Evolutionary conservation across 108 stramenopile species (phyloP).

Genomic region (Pseudonitzschia multiseries): DNA sequence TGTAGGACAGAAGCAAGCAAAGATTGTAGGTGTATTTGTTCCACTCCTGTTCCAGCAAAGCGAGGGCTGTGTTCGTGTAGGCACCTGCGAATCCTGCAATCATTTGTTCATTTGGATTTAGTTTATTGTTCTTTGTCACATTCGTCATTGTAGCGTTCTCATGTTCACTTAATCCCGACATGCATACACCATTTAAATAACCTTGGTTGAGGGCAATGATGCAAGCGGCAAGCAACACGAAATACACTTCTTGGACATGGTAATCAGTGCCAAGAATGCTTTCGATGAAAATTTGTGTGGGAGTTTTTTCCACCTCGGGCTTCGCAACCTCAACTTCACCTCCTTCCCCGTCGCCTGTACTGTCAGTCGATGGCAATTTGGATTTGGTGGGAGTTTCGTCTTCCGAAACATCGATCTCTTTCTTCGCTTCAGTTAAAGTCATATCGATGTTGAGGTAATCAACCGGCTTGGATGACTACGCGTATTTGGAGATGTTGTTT

Average conservation of each 20-base stretch:
- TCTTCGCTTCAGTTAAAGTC: too few relatives aligned
- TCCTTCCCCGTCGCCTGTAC: too few relatives aligned
- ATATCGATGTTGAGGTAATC: too few relatives aligned
- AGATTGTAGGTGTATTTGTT: slow-evolving; percentile 22
- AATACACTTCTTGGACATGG: neutral
- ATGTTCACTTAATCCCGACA: neutral
- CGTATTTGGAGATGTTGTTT: too few relatives aligned
- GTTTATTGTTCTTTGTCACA: neutral
- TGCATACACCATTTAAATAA: slow-evolving; percentile 11
- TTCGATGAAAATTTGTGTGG: too few relatives aligned
- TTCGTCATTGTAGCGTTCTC: neutral
- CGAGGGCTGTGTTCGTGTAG: slow-evolving; percentile 25
- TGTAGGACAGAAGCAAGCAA: slow-evolving; percentile 34
- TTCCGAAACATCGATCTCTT: too few relatives aligned
- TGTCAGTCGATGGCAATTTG: too few relatives aligned
- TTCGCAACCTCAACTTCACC: too few relatives aligned
- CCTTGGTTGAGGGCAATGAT: slow-evolving; percentile 6
- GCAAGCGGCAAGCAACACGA: slow-evolving; percentile 10
- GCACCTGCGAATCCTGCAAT: slow-evolving; percentile 39
- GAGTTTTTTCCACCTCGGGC: too few relatives aligned
- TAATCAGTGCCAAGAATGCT: neutral
- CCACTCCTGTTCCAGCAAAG: slow-evolving; percentile 20
- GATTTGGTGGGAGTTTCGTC: too few relatives aligned
- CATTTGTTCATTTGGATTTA: neutral
- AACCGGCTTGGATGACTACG: too few relatives aligned